Evolutionary conservation across 108 stramenopile genomes (phyloP).

Genomic region (Cyclotella choctawhatcheeana): DNA sequence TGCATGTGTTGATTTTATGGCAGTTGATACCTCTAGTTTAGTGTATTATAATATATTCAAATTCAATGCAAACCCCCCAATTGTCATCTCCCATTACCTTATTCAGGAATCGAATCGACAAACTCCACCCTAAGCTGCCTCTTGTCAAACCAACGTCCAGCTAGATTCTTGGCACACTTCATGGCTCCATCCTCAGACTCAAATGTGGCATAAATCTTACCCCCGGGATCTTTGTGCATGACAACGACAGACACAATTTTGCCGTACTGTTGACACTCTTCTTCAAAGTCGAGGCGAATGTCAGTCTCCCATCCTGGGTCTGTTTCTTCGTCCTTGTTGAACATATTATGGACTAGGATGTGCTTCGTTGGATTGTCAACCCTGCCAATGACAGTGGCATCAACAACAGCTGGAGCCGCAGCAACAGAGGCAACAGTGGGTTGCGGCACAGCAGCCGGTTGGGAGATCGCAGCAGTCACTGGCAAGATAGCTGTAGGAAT

Average conservation of each 20-base stretch:
- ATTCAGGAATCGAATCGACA: slow-evolving; percentile 61
- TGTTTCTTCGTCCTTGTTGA: slow-evolving; percentile 91
- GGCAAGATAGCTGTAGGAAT: slow-evolving; percentile 48
- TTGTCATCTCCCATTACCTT: no score
- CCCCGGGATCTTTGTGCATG: slow-evolving; percentile 86
- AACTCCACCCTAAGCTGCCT: slow-evolving; percentile 88
- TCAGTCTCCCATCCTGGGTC: slow-evolving; percentile 90
- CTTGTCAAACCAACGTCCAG: slow-evolving; percentile 95
- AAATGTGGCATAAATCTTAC: slow-evolving; percentile 90
- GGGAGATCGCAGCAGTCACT: slow-evolving; percentile 14
- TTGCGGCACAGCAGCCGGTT: slow-evolving; percentile 1
- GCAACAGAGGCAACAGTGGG: neutral
- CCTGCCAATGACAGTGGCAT: slow-evolving; percentile 48
- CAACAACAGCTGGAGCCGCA: slow-evolving; percentile 11
- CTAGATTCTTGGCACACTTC: slow-evolving; percentile 84
- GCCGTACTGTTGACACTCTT: slow-evolving; percentile 91
- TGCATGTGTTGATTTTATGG: no score
- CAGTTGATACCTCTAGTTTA: no score
- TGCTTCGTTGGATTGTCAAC: slow-evolving; percentile 51
- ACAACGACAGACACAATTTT: slow-evolving; percentile 72
- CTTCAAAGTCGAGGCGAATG: slow-evolving; percentile 87
- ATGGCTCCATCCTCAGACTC: slow-evolving; percentile 65
- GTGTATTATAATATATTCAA: no score
- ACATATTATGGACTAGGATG: slow-evolving; percentile 94
- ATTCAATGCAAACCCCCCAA: no score